Conservation (phyloP, 148 eudicot species). For the Limonium bicolor region DNA sequence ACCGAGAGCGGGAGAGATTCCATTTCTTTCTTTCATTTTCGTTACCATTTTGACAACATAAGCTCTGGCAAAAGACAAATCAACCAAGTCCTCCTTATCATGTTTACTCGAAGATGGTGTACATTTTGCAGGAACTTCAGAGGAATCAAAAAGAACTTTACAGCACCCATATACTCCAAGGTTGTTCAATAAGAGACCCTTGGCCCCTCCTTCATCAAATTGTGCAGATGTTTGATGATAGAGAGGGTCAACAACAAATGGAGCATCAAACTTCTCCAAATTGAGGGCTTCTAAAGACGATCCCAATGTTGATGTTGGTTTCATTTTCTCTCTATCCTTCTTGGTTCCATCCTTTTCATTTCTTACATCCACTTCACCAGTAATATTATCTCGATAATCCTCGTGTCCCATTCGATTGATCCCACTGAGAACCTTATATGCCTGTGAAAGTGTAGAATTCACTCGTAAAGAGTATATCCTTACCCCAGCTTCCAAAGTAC, state of each 20-base stretch:
- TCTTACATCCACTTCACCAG: slow-evolving; percentile 2
- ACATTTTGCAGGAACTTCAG: slow-evolving; percentile 79
- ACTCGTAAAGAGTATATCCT: slow-evolving; percentile 90
- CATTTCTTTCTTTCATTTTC: slow-evolving; percentile 31
- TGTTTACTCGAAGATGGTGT: slow-evolving; percentile 16
- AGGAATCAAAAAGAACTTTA: slow-evolving; percentile 88
- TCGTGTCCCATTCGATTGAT: slow-evolving; percentile 84
- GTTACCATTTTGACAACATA: slow-evolving; percentile 55
- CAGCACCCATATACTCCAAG: slow-evolving; percentile 89
- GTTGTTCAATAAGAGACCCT: slow-evolving; percentile 82
- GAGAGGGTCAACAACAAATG: slow-evolving; percentile 95
- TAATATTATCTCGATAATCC: slow-evolving; percentile 45
- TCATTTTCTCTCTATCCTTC: slow-evolving; percentile 20
- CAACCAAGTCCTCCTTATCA: slow-evolving; percentile 34
- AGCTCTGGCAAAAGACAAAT: slow-evolving; percentile 74
- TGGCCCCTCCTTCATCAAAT: slow-evolving; percentile 99
- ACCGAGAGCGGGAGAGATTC: slow-evolving; percentile 65
- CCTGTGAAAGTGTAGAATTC: slow-evolving; percentile 92
- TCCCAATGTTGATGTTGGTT: slow-evolving; percentile 84
- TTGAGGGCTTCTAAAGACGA: slow-evolving; percentile 77
- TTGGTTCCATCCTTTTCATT: slow-evolving; percentile 3
- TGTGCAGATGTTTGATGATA: slow-evolving; percentile 96
- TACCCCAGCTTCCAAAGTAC: slow-evolving; percentile 96
- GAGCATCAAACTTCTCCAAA: slow-evolving; percentile 89
- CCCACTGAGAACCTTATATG: slow-evolving; percentile 95